Conservation (phyloP, 2,329 filamentous ascomycete genomes). For the Colletotrichum magnum region DNA sequence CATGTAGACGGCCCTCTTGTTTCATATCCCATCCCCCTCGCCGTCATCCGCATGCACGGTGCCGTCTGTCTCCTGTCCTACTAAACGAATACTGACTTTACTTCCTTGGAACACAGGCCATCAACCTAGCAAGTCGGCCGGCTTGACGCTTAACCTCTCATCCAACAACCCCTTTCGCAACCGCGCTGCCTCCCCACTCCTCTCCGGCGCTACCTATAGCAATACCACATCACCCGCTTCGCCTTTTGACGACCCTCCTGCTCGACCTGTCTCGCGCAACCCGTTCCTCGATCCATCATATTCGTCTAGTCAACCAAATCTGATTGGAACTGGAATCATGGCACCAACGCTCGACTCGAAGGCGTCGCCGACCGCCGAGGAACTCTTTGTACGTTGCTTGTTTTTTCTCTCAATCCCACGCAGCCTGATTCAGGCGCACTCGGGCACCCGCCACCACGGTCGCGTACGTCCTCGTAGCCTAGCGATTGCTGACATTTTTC, state of each 20-base stretch:
- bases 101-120: slow-evolving; percentile 53
- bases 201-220: slow-evolving; percentile 48
- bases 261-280: slow-evolving; percentile 78
- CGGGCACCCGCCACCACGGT: slow-evolving; percentile 4
- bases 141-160: slow-evolving; percentile 76
- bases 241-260: slow-evolving; percentile 72
- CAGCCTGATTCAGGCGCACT: neutral
- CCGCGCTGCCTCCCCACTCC: slow-evolving; percentile 72
- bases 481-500: slow-evolving; percentile 32
- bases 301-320: slow-evolving; percentile 47
- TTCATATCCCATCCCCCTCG: slow-evolving; percentile 59
- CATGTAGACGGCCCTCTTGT: slow-evolving; percentile 61
- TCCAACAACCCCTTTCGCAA: slow-evolving; percentile 89
- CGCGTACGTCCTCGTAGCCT: neutral
- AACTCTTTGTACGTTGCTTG: slow-evolving; percentile 79
- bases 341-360: slow-evolving; percentile 61
- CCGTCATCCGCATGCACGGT: slow-evolving; percentile 59
- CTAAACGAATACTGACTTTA: slow-evolving; percentile 36
- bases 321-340: slow-evolving; percentile 64
- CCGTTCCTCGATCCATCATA: slow-evolving; percentile 77
- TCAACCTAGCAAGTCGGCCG: slow-evolving; percentile 59
- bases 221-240: slow-evolving; percentile 62
- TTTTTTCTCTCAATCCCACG: slow-evolving; percentile 2
- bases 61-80: slow-evolving; percentile 46
- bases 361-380: slow-evolving; percentile 71